These are phyloP conservation scores for Barnettozyma californica DNA, from an alignment of 805 yeast genomes.

Conservation along the genomic window DNA sequence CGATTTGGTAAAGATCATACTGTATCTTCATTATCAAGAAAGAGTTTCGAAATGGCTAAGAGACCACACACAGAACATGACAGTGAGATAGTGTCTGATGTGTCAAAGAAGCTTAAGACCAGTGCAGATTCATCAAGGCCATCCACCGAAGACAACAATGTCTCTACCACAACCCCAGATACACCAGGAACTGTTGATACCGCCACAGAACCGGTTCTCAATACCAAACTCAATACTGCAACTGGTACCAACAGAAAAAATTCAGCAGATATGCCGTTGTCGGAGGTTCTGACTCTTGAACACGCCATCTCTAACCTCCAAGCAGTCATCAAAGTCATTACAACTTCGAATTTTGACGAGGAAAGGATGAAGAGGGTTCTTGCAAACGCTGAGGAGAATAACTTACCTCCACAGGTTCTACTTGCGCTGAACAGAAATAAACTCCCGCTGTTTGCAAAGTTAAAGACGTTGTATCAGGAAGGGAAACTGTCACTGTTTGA, in stretches of 20 bases:
- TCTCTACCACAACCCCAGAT: not conserved
- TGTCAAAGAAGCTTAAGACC: not conserved
- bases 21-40: not conserved
- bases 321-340: slow-evolving; percentile 43
- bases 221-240: not conserved
- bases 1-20: not conserved
- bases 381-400: slow-evolving; percentile 27
- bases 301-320: slow-evolving; percentile 50
- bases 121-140: not conserved
- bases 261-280: not conserved
- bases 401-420: slow-evolving; percentile 35
- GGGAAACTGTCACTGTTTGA: slow-evolving; percentile 51
- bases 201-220: not conserved
- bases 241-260: not conserved
- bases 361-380: slow-evolving; percentile 32
- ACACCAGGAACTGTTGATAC: not conserved
- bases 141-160: not conserved
- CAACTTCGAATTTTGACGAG: slow-evolving; percentile 52
- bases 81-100: not conserved
- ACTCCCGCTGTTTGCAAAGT: slow-evolving; percentile 51
- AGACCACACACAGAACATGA: not conserved
- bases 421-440: slow-evolving; percentile 49
- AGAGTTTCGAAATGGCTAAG: not conserved
- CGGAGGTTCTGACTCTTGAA: slow-evolving; percentile 30
- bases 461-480: slow-evolving; percentile 48